Evolutionary conservation across 176 grass and related monocot genomes (phyloP), one percentile per base, ranked within the genome.

Genomic region (Aegilops umbellulata): DNA sequence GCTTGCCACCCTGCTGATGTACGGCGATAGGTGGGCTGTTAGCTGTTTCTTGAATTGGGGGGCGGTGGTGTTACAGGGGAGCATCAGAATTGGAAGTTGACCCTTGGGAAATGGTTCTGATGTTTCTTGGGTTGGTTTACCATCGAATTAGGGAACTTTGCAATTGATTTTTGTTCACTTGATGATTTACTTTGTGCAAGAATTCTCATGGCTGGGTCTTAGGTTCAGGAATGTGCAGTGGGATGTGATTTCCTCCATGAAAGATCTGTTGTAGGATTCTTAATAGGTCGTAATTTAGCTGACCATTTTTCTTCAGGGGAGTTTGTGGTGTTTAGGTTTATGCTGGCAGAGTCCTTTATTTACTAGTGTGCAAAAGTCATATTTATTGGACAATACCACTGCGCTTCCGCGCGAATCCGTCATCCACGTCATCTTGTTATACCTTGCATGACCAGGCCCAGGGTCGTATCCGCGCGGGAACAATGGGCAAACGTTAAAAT

Each of bases 111-210:
- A 17, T 15, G 60, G 15, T 13, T 30, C 5, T 63, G 10, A 16
- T 27, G 51, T 82, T 78, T 82, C 64, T 71, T 86, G 74, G 64
- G 34, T 78, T 63, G 31, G 31, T 17, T 68, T 53, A 6, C 70
- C 22, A 10, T 86, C 6, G 53, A 80, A 78, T 74, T 55, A 36
- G 31, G 83, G 8, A 78, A 83, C 53, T 24, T 39, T 23, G 51
- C 1, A 24, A 14, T 25, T 5, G 6, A 39, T 57, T 65, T 38
- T 2, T 27, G 10, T 69, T 60, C 8, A 10, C 31, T 77, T 53
- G 51, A 65, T 82, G 39, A 49, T 70, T 69, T 70, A 3, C 29
- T 81, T n/a, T 63, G 41, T 55, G n/a, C 31, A 34, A 85, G 11
- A 49, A 38, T 69, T 9, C 9, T 3, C 70, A 2, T 29, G 17